Percentiles rank a stretch among this genome's conserved stretches.
Evolutionary conservation across 768 basidiomycete species (phyloP).

Genomic region (Gelatoporia subvermispora): DNA sequence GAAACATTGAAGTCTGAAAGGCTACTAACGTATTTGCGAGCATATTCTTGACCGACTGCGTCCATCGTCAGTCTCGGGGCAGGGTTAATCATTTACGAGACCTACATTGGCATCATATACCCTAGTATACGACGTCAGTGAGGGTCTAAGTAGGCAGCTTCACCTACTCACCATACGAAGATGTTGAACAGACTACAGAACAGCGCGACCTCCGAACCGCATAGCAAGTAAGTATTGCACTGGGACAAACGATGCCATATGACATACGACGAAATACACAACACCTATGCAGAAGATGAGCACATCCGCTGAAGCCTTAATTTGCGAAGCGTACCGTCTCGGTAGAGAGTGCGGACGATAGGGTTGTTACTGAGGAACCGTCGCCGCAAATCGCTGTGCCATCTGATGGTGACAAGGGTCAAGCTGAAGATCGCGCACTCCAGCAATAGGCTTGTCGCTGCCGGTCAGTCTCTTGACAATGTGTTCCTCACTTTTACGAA

Average conservation of each 20-base stretch:
- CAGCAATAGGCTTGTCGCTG: conserved; percentile 1
- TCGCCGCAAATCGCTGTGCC: conserved; percentile 1
- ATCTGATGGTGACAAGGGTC: conserved; percentile 8
- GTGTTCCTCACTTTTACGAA: not conserved
- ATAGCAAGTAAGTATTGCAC: not conserved
- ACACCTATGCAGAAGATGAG: not conserved
- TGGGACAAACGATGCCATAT: too few species aligned
- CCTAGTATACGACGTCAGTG: not conserved
- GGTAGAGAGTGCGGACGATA: conserved; percentile 5
- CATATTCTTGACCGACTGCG: conserved; percentile 11
- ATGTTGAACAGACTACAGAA: conserved; percentile 9
- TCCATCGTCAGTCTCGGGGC: not conserved
- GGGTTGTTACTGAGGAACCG: not conserved
- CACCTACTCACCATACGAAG: conserved; percentile 3
- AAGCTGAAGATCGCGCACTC: conserved; percentile 8
- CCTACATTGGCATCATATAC: conserved; percentile 3
- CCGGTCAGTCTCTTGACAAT: not conserved
- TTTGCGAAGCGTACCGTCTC: conserved; percentile 8
- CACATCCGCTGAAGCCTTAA: not conserved
- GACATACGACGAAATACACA: conserved; percentile 7
- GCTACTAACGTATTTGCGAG: conserved; percentile 6
- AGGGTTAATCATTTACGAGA: not conserved
- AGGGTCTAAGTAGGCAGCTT: not conserved
- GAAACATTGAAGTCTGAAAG: too few species aligned
- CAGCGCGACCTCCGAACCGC: conserved; percentile 1